These are phyloP conservation scores for Hyaloperonospora brassicae DNA, from an alignment of 352 stramenopile genomes.

Conservation along the genomic window DNA sequence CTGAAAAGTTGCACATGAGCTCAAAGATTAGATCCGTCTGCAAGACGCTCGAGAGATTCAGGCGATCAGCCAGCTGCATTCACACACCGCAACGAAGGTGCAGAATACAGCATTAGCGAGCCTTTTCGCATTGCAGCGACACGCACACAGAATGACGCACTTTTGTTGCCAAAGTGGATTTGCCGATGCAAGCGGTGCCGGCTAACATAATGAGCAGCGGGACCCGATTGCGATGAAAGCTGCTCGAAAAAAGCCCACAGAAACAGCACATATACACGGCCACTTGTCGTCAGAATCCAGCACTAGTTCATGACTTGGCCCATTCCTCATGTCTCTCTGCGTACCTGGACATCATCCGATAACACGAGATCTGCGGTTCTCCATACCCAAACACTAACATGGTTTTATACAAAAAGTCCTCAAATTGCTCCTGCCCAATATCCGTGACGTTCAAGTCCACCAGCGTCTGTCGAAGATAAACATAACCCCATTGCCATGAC, in stretches of 20 bases:
- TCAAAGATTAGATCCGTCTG: slow-evolving; percentile 86
- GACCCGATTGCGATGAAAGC: slow-evolving; percentile 78
- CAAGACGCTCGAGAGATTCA: slow-evolving; percentile 82
- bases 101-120: neutral
- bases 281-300: neutral
- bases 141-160: slow-evolving; percentile 18
- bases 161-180: slow-evolving; percentile 85
- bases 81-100: slow-evolving; percentile 11
- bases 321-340: neutral
- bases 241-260: slow-evolving; percentile 11
- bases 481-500: neutral
- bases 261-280: neutral
- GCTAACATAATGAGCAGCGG: slow-evolving; percentile 80
- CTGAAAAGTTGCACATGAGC: slow-evolving; percentile 88
- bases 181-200: slow-evolving; percentile 74
- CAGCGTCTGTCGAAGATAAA: slow-evolving; percentile 45
- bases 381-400: slow-evolving; percentile 86
- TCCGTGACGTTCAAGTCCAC: slow-evolving; percentile 80
- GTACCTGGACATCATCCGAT: slow-evolving; percentile 82
- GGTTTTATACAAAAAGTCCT: slow-evolving; percentile 88
- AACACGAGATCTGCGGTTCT: slow-evolving; percentile 74
- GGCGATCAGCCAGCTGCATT: slow-evolving; percentile 66
- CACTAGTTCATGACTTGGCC: neutral
- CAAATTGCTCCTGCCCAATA: slow-evolving; percentile 85
- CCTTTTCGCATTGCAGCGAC: neutral